These are phyloP conservation scores for Xylaria sp. DNA, from an alignment of 2,329 filamentous ascomycete genomes.

Conservation along the genomic window DNA sequence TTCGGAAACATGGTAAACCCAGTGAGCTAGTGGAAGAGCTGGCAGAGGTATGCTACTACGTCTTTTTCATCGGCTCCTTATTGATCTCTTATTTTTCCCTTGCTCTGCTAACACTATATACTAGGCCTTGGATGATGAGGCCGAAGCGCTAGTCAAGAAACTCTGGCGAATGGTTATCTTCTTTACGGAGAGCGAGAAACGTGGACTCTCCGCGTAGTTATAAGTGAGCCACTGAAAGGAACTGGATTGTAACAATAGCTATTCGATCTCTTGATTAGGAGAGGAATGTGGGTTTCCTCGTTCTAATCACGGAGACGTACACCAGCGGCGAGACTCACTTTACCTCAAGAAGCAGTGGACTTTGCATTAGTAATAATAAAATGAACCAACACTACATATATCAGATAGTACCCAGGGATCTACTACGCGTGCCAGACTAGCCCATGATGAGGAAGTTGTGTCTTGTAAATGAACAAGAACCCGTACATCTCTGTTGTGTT, in stretches of 20 bases:
- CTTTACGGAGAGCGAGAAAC: conserved; percentile 93
- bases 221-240: neutral
- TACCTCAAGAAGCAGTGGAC: neutral
- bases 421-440: neutral
- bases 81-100: neutral
- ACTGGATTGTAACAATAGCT: conserved; percentile 26
- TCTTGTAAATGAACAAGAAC: neutral
- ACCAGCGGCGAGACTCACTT: conserved; percentile 1
- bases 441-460: neutral
- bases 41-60: conserved; percentile 73
- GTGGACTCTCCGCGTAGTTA: conserved; percentile 76
- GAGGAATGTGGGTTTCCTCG: neutral
- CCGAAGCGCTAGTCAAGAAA: conserved; percentile 93
- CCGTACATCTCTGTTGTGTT: neutral
- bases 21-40: conserved; percentile 85
- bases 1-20: conserved; percentile 80
- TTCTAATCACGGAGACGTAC: neutral
- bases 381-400: neutral
- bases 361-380: neutral
- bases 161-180: conserved; percentile 99
- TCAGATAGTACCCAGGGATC: conserved; percentile 3
- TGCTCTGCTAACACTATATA: conserved; percentile 46
- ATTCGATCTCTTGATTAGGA: neutral
- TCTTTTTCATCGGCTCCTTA: neutral
- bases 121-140: conserved; percentile 91